phyloP scores from a whole-genome alignment of 805 yeast genomes.

The Jamesozyma gamospora region DNA sequence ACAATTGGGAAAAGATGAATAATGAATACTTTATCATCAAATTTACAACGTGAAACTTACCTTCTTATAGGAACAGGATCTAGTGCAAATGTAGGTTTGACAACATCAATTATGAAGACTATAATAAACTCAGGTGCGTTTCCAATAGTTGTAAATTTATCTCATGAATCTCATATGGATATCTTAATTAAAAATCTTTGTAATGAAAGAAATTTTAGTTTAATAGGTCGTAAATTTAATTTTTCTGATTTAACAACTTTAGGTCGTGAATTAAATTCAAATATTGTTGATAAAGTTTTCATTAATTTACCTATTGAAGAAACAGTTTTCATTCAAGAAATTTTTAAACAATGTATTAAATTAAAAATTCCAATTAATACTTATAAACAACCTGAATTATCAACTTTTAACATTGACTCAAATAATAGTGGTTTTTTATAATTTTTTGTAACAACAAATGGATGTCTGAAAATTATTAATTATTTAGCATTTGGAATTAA shows the following conservation, averaged over 20 bases:
- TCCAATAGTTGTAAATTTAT: conserved; percentile 38
- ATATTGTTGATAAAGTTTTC: conserved; percentile 68
- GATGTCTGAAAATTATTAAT: no score
- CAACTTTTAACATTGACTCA: conserved; percentile 71
- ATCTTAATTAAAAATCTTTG: conserved; percentile 18
- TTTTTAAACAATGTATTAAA: conserved; percentile 44
- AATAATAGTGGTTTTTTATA: conserved; percentile 49
- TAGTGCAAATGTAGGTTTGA: conserved; percentile 6
- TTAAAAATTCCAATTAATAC: conserved; percentile 77
- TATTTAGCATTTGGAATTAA: no score
- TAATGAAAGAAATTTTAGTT: conserved; percentile 18
- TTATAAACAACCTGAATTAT: conserved; percentile 58
- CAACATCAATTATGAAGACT: conserved; percentile 37
- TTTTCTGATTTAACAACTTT: conserved; percentile 38
- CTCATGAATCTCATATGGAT: conserved; percentile 17
- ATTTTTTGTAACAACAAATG: conserved; percentile 74
- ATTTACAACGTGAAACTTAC: conserved; percentile 43
- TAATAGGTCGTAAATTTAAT: conserved; percentile 30
- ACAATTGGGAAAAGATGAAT: no score
- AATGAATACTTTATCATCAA: conserved; percentile 26
- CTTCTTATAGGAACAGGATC: conserved; percentile 43
- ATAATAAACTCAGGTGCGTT: conserved; percentile 46
- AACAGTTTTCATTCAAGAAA: conserved; percentile 29
- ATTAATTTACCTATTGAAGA: conserved; percentile 38
- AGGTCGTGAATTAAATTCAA: conserved; percentile 55